Percentiles rank a stretch among this genome's conserved stretches.
These are phyloP conservation scores for Zostera marina DNA, from an alignment of 116 monocot genomes.

Conservation along the genomic window DNA sequence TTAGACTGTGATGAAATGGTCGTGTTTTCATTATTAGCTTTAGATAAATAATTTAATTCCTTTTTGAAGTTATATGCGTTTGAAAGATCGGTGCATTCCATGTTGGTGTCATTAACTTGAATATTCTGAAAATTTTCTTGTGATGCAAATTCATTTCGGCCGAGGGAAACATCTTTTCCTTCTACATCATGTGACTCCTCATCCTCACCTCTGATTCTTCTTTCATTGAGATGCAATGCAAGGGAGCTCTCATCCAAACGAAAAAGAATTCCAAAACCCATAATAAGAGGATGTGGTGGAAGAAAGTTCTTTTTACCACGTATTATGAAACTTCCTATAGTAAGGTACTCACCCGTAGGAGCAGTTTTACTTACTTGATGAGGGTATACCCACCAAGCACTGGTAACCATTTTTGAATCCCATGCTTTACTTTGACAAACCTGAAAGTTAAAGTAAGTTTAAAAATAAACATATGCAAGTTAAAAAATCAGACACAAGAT, in stretches of 20 bases:
- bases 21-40: background rate
- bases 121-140: conserved; percentile 14
- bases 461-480: background rate
- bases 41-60: background rate
- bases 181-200: conserved; percentile 40
- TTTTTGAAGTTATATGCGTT: conserved; percentile 1
- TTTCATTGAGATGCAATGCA: conserved; percentile 86
- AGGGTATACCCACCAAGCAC: conserved; percentile 99
- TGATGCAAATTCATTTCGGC: conserved; percentile 28
- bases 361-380: conserved; percentile 99
- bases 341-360: conserved; percentile 97
- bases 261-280: conserved; percentile 96
- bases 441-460: conserved; percentile 14
- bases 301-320: conserved; percentile 98
- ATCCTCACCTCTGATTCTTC: conserved; percentile 90
- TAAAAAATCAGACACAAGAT: background rate
- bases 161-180: conserved; percentile 18
- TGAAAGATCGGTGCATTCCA: conserved; percentile 11
- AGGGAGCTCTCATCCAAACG: conserved; percentile 99
- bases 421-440: conserved; percentile 98
- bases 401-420: conserved; percentile 98
- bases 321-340: conserved; percentile 98
- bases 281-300: conserved; percentile 89
- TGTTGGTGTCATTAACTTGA: background rate
- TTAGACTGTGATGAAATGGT: background rate